Conservation (phyloP, 1,284 basidiomycete species). For the Ceratobasidium sp. region DNA sequence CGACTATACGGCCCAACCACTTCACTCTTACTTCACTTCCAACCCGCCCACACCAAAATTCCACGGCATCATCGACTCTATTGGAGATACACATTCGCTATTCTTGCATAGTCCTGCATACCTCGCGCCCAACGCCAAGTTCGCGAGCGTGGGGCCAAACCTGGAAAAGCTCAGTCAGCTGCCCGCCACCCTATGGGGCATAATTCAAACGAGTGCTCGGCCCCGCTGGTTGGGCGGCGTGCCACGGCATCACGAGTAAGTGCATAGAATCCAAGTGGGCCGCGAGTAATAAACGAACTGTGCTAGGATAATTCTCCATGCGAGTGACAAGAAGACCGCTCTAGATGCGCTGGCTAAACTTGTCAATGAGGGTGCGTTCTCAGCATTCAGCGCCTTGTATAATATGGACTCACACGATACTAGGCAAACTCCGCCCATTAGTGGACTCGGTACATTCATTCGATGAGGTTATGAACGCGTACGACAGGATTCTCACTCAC, state of each 20-base stretch:
- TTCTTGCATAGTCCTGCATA: slow-evolving; percentile 45
- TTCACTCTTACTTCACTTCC: slow-evolving; percentile 53
- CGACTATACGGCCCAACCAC: slow-evolving; percentile 62
- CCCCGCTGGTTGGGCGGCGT: slow-evolving; percentile 42
- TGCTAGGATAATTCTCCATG: slow-evolving; percentile 43
- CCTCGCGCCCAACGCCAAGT: slow-evolving; percentile 47
- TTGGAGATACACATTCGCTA: slow-evolving; percentile 44
- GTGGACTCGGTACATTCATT: slow-evolving; percentile 69
- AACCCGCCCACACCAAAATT: slow-evolving; percentile 48
- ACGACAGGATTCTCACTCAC: slow-evolving; percentile 61
- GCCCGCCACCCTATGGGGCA: slow-evolving; percentile 38
- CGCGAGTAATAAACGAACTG: slow-evolving; percentile 43
- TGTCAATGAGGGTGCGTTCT: slow-evolving; percentile 54
- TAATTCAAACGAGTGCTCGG: slow-evolving; percentile 15
- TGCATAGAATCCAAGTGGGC: slow-evolving; percentile 37
- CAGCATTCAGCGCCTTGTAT: slow-evolving; percentile 2
- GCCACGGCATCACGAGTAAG: slow-evolving; percentile 37
- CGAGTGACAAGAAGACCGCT: slow-evolving; percentile 49
- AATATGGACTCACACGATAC: slow-evolving; percentile 39
- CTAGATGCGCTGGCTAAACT: slow-evolving; percentile 52
- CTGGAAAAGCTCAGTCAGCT: slow-evolving; percentile 41
- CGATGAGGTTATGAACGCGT: slow-evolving; percentile 64
- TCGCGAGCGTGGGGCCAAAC: slow-evolving; percentile 45
- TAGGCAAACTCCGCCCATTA: slow-evolving; percentile 61
- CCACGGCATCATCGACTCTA: slow-evolving; percentile 48